These are phyloP conservation scores for Thraustochytrium sp. DNA, from an alignment of 352 stramenopile species.

Conservation along the genomic window DNA sequence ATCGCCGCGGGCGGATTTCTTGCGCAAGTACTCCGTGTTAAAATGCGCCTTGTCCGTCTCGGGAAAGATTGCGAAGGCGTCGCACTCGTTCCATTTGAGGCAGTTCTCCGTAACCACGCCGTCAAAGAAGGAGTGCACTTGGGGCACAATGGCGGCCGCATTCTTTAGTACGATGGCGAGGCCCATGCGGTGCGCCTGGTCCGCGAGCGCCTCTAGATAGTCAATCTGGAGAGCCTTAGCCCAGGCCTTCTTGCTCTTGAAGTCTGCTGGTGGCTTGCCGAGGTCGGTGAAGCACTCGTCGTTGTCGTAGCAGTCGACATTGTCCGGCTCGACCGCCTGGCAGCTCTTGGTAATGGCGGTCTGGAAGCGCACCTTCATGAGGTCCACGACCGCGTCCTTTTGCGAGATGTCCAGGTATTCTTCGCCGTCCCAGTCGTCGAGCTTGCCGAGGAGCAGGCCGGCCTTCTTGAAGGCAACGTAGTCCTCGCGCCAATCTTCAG, in stretches of 20 bases:
- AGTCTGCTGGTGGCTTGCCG: not conserved
- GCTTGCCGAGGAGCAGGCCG: not conserved
- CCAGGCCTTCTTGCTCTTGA: slow-evolving; percentile 34
- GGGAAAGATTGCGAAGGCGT: not conserved
- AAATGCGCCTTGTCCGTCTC: slow-evolving; percentile 1
- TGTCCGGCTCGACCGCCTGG: slow-evolving; percentile 23
- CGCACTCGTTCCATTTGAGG: slow-evolving; percentile 9
- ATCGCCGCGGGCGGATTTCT: too few relatives aligned
- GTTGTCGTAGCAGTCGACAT: slow-evolving; percentile 29
- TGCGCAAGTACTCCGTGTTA: not conserved
- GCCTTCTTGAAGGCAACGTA: not conserved
- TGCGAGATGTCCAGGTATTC: not conserved
- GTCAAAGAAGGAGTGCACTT: not conserved
- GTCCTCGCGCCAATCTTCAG: slow-evolving; percentile 5
- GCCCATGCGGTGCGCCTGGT: not conserved
- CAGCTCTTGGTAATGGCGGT: not conserved
- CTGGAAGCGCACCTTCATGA: not conserved
- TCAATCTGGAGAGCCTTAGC: slow-evolving; percentile 35
- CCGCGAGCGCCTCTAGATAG: not conserved
- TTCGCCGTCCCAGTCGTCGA: not conserved
- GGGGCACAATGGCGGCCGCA: not conserved
- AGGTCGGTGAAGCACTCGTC: not conserved
- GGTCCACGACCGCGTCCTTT: not conserved
- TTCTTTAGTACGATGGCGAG: slow-evolving; percentile 27
- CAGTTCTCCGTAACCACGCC: slow-evolving; percentile 27